Conservation (phyloP, 768 basidiomycete species). For the Podaxis pistillaris region DNA sequence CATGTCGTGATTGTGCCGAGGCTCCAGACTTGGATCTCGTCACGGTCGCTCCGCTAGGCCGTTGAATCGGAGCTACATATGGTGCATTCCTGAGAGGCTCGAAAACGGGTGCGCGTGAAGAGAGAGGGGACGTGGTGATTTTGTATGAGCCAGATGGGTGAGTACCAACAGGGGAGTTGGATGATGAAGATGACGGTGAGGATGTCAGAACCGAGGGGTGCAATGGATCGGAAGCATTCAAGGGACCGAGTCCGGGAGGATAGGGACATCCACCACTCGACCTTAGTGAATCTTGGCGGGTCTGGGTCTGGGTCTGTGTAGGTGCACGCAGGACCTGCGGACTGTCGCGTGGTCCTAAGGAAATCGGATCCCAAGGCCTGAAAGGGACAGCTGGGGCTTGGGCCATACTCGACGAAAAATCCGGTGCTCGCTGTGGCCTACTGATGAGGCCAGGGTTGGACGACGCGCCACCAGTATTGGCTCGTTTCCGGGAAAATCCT, state of each 20-base stretch:
- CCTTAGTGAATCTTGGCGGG: neutral
- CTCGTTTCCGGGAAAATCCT: conserved; percentile 1
- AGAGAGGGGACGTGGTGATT: neutral
- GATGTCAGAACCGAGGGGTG: neutral
- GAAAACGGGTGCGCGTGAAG: neutral
- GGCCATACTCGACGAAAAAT: neutral
- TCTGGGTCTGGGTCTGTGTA: neutral
- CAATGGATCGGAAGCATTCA: neutral
- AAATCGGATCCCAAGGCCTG: neutral
- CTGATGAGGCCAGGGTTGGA: neutral
- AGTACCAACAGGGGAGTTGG: neutral
- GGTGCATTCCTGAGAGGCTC: conserved; percentile 2
- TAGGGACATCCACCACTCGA: neutral
- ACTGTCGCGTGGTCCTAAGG: neutral
- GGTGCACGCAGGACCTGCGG: neutral
- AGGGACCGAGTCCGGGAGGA: conserved; percentile 1
- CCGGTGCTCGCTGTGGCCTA: neutral
- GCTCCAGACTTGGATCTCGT: conserved; percentile 11
- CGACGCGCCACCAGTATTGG: conserved; percentile 5
- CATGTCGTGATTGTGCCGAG: conserved; percentile 7
- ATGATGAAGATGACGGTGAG: conserved; percentile 4
- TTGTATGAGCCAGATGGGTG: conserved; percentile 1
- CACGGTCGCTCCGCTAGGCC: conserved; percentile 3
- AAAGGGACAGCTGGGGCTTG: neutral
- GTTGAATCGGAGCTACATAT: conserved; percentile 7